Evolutionary conservation across 495 filamentous ascomycete genomes (phyloP).

Genomic region (Penicillium canariense): DNA sequence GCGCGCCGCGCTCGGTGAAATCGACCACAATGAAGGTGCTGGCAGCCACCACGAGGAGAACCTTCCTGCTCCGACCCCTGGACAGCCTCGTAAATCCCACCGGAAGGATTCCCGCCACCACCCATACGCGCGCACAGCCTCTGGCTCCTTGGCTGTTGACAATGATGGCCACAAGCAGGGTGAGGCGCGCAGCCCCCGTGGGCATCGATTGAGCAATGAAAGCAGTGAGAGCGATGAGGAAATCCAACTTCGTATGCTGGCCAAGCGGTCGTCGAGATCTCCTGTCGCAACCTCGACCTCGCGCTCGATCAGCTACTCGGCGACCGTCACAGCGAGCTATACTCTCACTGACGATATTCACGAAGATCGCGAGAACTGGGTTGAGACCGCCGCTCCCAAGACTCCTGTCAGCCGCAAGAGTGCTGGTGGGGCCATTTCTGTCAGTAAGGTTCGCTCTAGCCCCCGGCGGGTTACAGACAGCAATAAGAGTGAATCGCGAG

Average conservation of each 20-base stretch:
- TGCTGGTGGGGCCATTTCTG: constrained; percentile 63
- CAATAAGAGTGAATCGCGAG: constrained; percentile 51
- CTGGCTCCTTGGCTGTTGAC: constrained; percentile 39
- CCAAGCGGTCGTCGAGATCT: constrained; percentile 55
- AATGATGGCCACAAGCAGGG: constrained; percentile 33
- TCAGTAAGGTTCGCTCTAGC: constrained; percentile 71
- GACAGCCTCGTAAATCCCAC: constrained; percentile 88
- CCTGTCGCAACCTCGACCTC: constrained; percentile 44
- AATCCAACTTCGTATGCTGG: constrained; percentile 65
- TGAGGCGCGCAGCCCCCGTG: constrained; percentile 37
- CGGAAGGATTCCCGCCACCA: constrained; percentile 58
- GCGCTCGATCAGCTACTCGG: constrained; percentile 51
- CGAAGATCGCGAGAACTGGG: constrained; percentile 48
- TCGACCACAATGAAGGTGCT: constrained; percentile 71
- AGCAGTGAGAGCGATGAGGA: constrained; percentile 76
- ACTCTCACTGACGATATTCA: constrained; percentile 43
- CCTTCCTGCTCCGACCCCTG: constrained; percentile 90
- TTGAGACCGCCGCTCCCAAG: constrained; percentile 54
- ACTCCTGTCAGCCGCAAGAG: constrained; percentile 60
- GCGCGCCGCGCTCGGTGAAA: constrained; percentile 83
- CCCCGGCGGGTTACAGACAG: constrained; percentile 59
- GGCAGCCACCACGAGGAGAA: constrained; percentile 68
- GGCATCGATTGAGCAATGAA: constrained; percentile 43
- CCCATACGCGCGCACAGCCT: constrained; percentile 49
- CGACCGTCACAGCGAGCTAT: constrained; percentile 45